Evolutionary conservation across 257 asterid genomes (phyloP), one percentile per base, ranked within the genome.

Genomic region (Gardenia jasminoides): DNA sequence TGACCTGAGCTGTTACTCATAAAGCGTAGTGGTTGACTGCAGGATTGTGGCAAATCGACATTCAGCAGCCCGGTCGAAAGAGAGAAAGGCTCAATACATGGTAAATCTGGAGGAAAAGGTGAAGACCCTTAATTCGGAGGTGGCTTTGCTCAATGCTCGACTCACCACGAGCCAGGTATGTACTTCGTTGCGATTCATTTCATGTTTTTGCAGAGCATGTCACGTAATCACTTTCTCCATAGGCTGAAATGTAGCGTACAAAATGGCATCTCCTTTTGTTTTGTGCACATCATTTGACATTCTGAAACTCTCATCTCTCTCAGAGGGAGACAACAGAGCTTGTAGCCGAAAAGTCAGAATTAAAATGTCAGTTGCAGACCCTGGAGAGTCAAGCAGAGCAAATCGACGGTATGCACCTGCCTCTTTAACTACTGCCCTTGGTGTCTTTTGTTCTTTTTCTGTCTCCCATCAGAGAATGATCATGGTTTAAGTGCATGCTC

Each of bases 11-110:
- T 54, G 20, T 54, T 54, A 20, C 19, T 54, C 6, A 54, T 54
- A 17, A 7, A 54, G 1, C 61, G 17, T 26, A 12, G 36, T 26
- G 11, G 67, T 62, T 36, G 26, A 50, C 20, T 66, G 3, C 52
- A 82, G 85, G 70, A 82, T 82, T 36, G 59, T 79, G 66, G 82
- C 85, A 61, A 81, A 81, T 46, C 64, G 84, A 28, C 84, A 76
- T 31, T 81, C 84, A 0, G 84, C 84, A 47, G 83, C 85, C 6
- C 80, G 83, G 19, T 82, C 85, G 1, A 82, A 82, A 15, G 85
- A 82, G 74, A 82, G 79, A 64, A 70, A 75, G 74, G 83, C 83
- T 79, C 80, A 61, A 8, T 75, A 75, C 68, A 79, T 46, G 7
- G 7, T 39, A 20, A 73, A 79, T 4, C 85, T 79, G 1, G 83